Evolutionary conservation across 306 rosid genomes (phyloP).

Genomic region (Acacia crassicarpa): DNA sequence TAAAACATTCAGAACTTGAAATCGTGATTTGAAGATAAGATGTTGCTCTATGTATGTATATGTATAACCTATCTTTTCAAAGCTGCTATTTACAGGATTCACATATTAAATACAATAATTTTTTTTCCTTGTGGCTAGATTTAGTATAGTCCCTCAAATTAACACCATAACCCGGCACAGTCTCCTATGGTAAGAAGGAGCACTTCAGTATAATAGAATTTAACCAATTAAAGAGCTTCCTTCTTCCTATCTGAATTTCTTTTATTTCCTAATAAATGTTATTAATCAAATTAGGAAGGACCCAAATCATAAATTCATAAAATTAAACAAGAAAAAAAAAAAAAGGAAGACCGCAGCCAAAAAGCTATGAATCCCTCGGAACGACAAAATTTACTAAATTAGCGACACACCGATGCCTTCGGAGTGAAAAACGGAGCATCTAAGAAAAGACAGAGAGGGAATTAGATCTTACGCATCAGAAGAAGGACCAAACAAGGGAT

Average conservation of each 20-base stretch:
- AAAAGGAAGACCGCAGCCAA: conserved; percentile 2
- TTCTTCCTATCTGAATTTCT: background rate
- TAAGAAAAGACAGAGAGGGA: background rate
- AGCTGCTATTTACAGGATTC: background rate
- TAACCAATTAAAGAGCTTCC: background rate
- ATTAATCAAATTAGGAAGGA: conserved; percentile 6
- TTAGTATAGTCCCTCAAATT: background rate
- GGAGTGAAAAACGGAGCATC: background rate
- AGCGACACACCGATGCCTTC: background rate
- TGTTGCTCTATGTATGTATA: background rate
- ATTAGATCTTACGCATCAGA: conserved; percentile 55
- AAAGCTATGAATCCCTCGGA: background rate
- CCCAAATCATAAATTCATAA: background rate
- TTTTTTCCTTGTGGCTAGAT: background rate
- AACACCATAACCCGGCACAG: background rate
- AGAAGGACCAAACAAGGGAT: conserved; percentile 89
- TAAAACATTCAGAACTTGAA: background rate
- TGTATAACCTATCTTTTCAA: background rate
- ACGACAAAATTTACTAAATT: background rate
- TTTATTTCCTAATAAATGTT: background rate
- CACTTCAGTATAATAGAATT: background rate
- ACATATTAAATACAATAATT: background rate
- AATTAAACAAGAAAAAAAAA: conserved; percentile 4
- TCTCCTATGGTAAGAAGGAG: background rate
- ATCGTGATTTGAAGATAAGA: background rate